Base-by-base conservation (phyloP, 306 rosid genomes). In the Vicia faba region DNA sequence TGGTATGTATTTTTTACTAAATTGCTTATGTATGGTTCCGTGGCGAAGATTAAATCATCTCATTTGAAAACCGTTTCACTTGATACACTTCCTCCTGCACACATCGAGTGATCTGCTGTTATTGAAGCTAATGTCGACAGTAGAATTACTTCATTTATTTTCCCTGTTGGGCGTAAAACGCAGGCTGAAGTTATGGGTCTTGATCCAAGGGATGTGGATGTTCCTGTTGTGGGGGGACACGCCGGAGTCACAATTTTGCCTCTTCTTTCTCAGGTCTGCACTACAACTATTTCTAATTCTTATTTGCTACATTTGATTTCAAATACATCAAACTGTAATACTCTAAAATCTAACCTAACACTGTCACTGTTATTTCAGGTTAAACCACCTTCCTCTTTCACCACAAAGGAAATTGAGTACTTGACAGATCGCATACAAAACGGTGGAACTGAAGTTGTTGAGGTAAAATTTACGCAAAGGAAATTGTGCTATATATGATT, bases 361-460 rank as follows among this genome's bases (percentile, higher is more conserved):
- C 13, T 18, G 68, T 63, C 40, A 8, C 56, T 6, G 64, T 59
- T 25, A 43, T 71, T 81, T 69, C 75, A 93, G 97, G 96, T 90
- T 64, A 90, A 85, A 83, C 99, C 99, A 67, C 86, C 84, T 20
- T 75, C 84, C 40, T 72, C 90, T 69, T 93, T 93, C 79, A 84
- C 96, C 41, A 66, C 13, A 31, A 79, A 82, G 75, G 99, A 93
- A 82, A 74, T 79, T 45, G 87, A 79, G 28, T 84, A 82, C 81
- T 83, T 93, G 83, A 93, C 96, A 1, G 78, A 90, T 64, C 89
- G 97, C 66, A 89, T 93, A 79, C 99, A 93, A 84, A 86, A 93
- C 6, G 97, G 97, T 13, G 97, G 97, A 78, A 93, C 97, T 28
- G 99, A 93, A 88, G 99, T 93, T 72, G 99, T 90, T 50, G 96